These are phyloP conservation scores for Suillus ampliporus DNA, from an alignment of 768 basidiomycete species.

Conservation along the genomic window DNA sequence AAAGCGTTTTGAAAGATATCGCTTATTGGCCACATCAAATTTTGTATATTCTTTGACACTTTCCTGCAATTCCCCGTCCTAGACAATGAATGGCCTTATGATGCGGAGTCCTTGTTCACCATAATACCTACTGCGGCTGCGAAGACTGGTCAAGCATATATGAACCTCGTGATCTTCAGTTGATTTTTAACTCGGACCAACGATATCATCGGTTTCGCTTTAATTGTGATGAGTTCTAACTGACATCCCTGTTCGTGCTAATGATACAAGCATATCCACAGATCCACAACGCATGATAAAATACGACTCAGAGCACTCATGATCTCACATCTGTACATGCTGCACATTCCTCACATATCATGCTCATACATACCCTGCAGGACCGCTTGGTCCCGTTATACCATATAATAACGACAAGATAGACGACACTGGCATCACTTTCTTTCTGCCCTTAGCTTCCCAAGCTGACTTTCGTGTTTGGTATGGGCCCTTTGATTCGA, in stretches of 20 bases:
- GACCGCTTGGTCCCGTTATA: conserved; percentile 29
- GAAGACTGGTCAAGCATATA: too few relatives aligned
- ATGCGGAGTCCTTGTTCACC: too few relatives aligned
- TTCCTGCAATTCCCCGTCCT: not conserved
- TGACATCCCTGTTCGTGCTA: not conserved
- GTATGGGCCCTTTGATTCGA: not conserved
- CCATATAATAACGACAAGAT: conserved; percentile 20
- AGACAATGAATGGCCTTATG: too few relatives aligned
- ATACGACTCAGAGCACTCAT: conserved; percentile 9
- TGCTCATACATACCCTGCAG: conserved; percentile 6
- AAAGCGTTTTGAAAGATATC: conserved; percentile 11
- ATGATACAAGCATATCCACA: conserved; percentile 4
- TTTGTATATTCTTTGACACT: not conserved
- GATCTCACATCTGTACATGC: conserved; percentile 6
- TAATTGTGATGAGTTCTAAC: not conserved
- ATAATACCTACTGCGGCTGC: too few relatives aligned
- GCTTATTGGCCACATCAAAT: conserved; percentile 21
- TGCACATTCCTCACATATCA: conserved; percentile 8
- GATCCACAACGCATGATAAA: conserved; percentile 11
- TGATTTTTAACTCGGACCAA: too few relatives aligned
- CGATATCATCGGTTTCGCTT: too few relatives aligned
- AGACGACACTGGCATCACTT: not conserved
- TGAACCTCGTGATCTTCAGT: too few relatives aligned
- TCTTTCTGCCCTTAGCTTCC: conserved; percentile 4
- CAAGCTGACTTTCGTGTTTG: not conserved